These are phyloP conservation scores for Epithele typhae DNA, from an alignment of 768 basidiomycete species.

Conservation along the genomic window DNA sequence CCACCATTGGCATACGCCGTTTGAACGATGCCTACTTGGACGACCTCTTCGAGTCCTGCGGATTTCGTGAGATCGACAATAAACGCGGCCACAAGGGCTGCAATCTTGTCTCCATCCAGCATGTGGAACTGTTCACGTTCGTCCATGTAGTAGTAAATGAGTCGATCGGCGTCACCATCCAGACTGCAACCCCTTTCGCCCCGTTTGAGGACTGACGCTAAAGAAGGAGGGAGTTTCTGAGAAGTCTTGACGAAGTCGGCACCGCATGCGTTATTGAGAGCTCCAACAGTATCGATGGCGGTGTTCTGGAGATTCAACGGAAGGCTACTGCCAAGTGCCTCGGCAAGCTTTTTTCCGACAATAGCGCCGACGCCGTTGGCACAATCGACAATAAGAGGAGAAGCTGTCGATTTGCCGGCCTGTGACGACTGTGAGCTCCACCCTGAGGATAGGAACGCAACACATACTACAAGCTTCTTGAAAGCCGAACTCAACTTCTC, in stretches of 20 bases:
- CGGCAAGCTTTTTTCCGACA: constrained; percentile 57
- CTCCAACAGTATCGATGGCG: constrained; percentile 55
- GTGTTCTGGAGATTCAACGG: constrained; percentile 69
- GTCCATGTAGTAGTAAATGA: constrained; percentile 94
- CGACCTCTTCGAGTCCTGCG: constrained; percentile 69
- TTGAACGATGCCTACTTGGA: constrained; percentile 94
- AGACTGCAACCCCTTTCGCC: constrained; percentile 88
- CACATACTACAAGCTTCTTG: constrained; percentile 83
- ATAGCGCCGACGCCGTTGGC: constrained; percentile 96
- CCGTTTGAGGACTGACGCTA: constrained; percentile 55
- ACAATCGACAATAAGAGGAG: constrained; percentile 83
- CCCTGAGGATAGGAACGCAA: constrained; percentile 11
- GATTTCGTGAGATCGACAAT: constrained; percentile 85
- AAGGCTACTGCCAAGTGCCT: constrained; percentile 57
- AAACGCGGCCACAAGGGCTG: constrained; percentile 88
- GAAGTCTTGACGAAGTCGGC: constrained; percentile 96
- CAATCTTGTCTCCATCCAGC: constrained; percentile 98
- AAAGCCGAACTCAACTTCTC: constrained; percentile 78
- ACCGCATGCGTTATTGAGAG: constrained; percentile 84
- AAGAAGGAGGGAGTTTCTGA: constrained; percentile 80
- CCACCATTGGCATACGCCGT: constrained; percentile 98
- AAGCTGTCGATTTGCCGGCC: constrained; percentile 53
- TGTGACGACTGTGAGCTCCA: constrained; percentile 25
- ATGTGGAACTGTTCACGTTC: constrained; percentile 76
- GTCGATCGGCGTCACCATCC: constrained; percentile 95